These are phyloP conservation scores for Monosporascus sp. DNA, from an alignment of 2,329 filamentous ascomycete genomes.

Conservation along the genomic window DNA sequence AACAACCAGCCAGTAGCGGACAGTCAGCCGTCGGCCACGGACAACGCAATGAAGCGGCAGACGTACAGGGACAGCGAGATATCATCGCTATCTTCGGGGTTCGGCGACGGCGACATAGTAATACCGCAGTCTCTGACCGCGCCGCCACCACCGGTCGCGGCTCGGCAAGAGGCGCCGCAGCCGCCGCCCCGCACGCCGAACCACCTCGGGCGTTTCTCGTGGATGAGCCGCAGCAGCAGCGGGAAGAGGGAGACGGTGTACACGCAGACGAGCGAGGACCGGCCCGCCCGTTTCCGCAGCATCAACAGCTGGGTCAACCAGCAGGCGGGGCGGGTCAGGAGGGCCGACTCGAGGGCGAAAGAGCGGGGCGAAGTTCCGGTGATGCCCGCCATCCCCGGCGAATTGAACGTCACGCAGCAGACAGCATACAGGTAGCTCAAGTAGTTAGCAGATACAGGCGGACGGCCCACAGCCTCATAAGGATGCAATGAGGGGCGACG, in stretches of 20 bases:
- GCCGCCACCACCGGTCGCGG: slow-evolving; percentile 7
- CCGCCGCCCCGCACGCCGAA: slow-evolving; percentile 10
- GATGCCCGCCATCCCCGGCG: slow-evolving; percentile 19
- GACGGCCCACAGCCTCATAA: neutral
- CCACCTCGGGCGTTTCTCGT: slow-evolving; percentile 28
- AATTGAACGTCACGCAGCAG: slow-evolving; percentile 15
- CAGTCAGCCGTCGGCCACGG: slow-evolving; percentile 30
- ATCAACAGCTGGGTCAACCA: slow-evolving; percentile 62
- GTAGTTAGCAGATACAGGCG: neutral
- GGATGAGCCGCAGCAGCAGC: slow-evolving; percentile 23
- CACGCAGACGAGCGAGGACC: slow-evolving; percentile 48
- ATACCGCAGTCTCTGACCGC: slow-evolving; percentile 26
- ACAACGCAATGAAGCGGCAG: slow-evolving; percentile 28
- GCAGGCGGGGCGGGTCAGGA: slow-evolving; percentile 50
- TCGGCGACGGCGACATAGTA: slow-evolving; percentile 57
- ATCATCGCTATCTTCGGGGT: slow-evolving; percentile 59
- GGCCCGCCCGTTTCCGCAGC: slow-evolving; percentile 49
- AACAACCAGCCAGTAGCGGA: slow-evolving; percentile 34
- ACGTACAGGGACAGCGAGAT: slow-evolving; percentile 42
- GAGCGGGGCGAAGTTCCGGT: slow-evolving; percentile 22
- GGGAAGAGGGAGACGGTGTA: slow-evolving; percentile 44
- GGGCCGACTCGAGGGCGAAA: slow-evolving; percentile 35
- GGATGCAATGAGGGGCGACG: neutral
- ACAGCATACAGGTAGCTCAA: slow-evolving; percentile 15
- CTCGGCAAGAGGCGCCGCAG: no score